These are phyloP conservation scores for Starmerella powellii DNA, from an alignment of 805 yeast genomes.

Conservation along the genomic window DNA sequence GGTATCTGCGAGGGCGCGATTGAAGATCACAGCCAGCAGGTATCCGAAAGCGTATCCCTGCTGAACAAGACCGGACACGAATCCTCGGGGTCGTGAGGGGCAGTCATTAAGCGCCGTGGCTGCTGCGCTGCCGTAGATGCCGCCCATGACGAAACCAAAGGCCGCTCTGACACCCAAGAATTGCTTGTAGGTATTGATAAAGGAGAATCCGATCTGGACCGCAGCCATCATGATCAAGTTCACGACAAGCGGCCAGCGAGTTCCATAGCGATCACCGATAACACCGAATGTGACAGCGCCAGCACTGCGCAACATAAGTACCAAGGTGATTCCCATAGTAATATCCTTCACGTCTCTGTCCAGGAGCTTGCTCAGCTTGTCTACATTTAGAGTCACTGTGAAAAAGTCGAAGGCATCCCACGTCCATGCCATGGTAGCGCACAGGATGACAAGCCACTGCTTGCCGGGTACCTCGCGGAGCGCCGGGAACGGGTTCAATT, in stretches of 20 bases:
- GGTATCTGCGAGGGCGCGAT: conserved; percentile 43
- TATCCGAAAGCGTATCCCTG: conserved; percentile 71
- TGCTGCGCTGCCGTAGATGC: conserved; percentile 52
- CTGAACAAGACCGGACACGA: conserved; percentile 59
- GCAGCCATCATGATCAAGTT: conserved; percentile 42
- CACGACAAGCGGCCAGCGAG: conserved; percentile 52
- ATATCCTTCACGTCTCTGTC: conserved; percentile 37
- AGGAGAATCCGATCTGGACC: conserved; percentile 56
- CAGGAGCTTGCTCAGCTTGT: conserved; percentile 40
- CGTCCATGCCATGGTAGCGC: conserved; percentile 57
- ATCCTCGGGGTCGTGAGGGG: conserved; percentile 47
- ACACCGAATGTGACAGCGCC: conserved; percentile 60
- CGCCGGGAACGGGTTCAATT: conserved; percentile 52
- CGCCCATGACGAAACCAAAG: conserved; percentile 64
- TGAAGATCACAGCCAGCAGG: conserved; percentile 51
- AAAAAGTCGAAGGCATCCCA: conserved; percentile 67
- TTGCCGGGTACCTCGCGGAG: conserved; percentile 37
- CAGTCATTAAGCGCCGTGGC: conserved; percentile 58
- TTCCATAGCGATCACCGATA: conserved; percentile 50
- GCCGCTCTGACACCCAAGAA: conserved; percentile 52
- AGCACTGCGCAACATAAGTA: conserved; percentile 56
- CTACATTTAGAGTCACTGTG: conserved; percentile 44
- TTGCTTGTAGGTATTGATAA: conserved; percentile 44
- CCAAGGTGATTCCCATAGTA: conserved; percentile 65
- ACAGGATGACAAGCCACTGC: conserved; percentile 50